phyloP scores from a whole-genome alignment of 2,329 filamentous ascomycete genomes.

The Chaetomium sp. region DNA sequence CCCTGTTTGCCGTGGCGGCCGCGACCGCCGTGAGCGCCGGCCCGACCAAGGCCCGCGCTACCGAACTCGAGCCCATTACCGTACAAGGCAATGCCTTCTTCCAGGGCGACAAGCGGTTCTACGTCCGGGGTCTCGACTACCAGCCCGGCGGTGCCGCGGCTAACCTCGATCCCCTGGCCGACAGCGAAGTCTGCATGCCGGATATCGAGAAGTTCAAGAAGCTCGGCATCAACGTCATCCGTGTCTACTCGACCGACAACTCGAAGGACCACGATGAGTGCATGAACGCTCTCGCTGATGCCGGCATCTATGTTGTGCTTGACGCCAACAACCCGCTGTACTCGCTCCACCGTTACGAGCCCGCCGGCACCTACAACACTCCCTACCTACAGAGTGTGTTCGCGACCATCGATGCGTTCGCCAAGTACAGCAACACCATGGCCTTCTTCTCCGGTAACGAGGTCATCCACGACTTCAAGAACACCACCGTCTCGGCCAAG shows the following conservation, averaged over 20 bases:
- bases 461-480: conserved; percentile 69
- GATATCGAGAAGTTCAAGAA: conserved; percentile 82
- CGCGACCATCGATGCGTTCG: conserved; percentile 83
- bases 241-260: conserved; percentile 94
- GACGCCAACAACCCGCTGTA: conserved; percentile 50
- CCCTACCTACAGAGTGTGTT: conserved; percentile 84
- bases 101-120: conserved; percentile 56
- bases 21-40: conserved; percentile 29
- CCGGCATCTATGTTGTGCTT: conserved; percentile 88
- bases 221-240: conserved; percentile 86
- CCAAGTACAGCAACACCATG: conserved; percentile 81
- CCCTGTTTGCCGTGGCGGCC: conserved; percentile 31
- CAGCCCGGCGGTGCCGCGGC: conserved; percentile 60
- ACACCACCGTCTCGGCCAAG: conserved; percentile 66
- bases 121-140: conserved; percentile 63
- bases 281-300: conserved; percentile 78
- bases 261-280: conserved; percentile 77
- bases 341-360: conserved; percentile 49
- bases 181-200: conserved; percentile 69
- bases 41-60: conserved; percentile 29
- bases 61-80: conserved; percentile 32
- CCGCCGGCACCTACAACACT: conserved; percentile 78
- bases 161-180: conserved; percentile 72
- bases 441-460: conserved; percentile 85
- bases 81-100: conserved; percentile 52